Conservation (phyloP, 345 rosid genomes). For the Dipteronia sinensis region DNA sequence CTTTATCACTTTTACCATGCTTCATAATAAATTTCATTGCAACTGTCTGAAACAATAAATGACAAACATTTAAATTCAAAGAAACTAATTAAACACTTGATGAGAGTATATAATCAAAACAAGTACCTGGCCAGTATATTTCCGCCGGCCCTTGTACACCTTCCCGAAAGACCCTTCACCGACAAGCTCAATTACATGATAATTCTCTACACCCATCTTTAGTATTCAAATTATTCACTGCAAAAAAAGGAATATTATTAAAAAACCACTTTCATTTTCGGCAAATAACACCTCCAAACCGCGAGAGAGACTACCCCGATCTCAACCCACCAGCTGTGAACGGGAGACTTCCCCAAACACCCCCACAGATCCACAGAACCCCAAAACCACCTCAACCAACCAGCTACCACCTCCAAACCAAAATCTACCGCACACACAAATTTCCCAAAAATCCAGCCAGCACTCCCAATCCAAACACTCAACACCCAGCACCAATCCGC, state of each 20-base stretch:
- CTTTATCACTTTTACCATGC: conserved; percentile 93
- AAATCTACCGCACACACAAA: no score
- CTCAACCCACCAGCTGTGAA: no score
- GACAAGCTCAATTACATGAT: conserved; percentile 92
- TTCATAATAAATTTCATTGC: conserved; percentile 98
- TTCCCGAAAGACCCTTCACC: conserved; percentile 99
- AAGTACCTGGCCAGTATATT: conserved; percentile 79
- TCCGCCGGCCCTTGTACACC: conserved; percentile 90
- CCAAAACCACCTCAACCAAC: no score
- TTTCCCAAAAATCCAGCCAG: no score
- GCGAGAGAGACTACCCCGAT: no score
- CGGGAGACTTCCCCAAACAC: no score
- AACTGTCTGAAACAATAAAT: conserved; percentile 61
- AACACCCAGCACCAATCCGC: no score
- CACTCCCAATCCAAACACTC: no score
- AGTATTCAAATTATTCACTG: not conserved
- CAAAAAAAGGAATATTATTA: not conserved
- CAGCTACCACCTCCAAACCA: no score
- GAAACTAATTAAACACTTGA: not conserved
- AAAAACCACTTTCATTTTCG: no score
- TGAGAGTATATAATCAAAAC: not conserved
- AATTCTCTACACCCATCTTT: conserved; percentile 79
- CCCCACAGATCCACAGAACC: no score
- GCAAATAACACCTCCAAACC: no score
- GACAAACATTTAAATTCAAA: not conserved